Evolutionary conservation across 2,329 filamentous ascomycete species (phyloP).

Genomic region (Fusarium sp.): DNA sequence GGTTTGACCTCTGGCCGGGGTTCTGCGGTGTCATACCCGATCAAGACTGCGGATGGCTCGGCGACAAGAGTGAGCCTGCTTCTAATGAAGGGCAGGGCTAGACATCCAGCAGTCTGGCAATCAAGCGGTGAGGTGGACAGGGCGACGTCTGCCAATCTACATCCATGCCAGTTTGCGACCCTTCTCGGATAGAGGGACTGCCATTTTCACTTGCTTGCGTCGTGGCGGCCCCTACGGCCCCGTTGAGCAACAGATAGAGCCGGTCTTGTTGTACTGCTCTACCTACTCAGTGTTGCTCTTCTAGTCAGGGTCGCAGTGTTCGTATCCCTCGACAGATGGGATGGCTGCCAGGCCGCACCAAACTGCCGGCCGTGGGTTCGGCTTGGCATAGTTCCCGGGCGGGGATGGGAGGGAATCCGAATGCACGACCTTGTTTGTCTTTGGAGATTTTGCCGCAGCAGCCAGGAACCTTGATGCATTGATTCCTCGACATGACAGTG

Average conservation of each 20-base stretch:
- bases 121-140: conserved; percentile 31
- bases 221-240: conserved; percentile 16
- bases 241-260: conserved; percentile 12
- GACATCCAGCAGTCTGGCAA: conserved; percentile 14
- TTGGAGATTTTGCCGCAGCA: conserved; percentile 8
- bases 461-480: conserved; percentile 11
- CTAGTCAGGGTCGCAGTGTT: conserved; percentile 5
- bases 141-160: conserved; percentile 15
- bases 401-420: neutral
- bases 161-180: conserved; percentile 9
- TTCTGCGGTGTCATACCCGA: conserved; percentile 11
- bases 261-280: conserved; percentile 11
- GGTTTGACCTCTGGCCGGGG: conserved; percentile 15
- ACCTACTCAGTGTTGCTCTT: neutral
- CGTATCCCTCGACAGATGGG: conserved; percentile 4
- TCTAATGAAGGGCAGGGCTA: neutral
- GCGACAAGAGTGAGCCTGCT: conserved; percentile 9
- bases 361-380: conserved; percentile 11
- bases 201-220: conserved; percentile 31
- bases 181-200: conserved; percentile 23
- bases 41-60: conserved; percentile 17
- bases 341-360: conserved; percentile 1
- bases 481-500: conserved; percentile 3
- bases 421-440: conserved; percentile 11
- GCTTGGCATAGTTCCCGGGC: conserved; percentile 2